Conservation (phyloP, 75 land plant species). For the Ceratopteris richardii region DNA sequence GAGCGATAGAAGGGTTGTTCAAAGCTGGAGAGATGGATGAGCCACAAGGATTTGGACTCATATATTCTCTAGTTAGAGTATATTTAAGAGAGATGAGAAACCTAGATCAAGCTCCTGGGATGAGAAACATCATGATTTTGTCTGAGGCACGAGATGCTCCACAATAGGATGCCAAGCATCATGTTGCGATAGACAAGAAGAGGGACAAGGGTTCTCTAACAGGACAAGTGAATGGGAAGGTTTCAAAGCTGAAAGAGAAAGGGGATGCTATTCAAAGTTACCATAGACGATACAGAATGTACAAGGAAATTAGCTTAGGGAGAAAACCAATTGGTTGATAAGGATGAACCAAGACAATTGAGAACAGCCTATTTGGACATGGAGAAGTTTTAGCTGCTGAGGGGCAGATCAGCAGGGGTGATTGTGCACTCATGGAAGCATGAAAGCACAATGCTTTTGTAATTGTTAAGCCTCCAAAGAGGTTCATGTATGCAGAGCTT, state of each 20-base stretch:
- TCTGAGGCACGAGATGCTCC: background rate
- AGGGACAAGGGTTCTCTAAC: background rate
- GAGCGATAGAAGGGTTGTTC: constrained; percentile 51
- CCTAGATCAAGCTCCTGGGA: background rate
- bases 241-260: background rate
- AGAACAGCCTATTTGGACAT: constrained; percentile 81
- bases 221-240: constrained; percentile 1
- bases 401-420: too few species aligned
- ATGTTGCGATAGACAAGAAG: background rate
- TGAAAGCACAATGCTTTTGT: constrained; percentile 85
- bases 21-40: constrained; percentile 89
- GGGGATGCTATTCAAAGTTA: constrained; percentile 44
- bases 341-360: constrained; percentile 60
- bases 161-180: background rate
- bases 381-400: constrained; percentile 59
- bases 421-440: too few species aligned
- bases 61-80: background rate
- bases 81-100: background rate
- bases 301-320: constrained; percentile 37
- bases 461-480: constrained; percentile 78
- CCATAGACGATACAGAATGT: constrained; percentile 58
- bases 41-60: constrained; percentile 65
- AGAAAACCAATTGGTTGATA: constrained; percentile 4
- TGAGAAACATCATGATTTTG: background rate
- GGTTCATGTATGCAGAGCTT: constrained; percentile 68